Evolutionary conservation across 208 protist species (phyloP).

Genomic region (Herpetomonas tarakana): DNA sequence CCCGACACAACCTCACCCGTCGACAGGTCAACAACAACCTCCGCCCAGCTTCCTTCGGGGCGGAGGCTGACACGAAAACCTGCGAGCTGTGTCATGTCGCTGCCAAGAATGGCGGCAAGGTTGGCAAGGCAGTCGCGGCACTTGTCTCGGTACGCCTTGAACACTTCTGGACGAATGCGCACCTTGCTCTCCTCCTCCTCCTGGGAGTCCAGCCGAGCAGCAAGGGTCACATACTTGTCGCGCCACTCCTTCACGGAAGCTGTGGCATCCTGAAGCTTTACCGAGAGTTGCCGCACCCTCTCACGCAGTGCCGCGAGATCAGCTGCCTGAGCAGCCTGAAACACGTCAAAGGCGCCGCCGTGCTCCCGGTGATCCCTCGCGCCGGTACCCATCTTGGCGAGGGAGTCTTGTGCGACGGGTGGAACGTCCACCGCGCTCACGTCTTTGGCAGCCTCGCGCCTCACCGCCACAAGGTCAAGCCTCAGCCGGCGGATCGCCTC

Average conservation of each 20-base stretch:
- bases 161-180: neutral
- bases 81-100: neutral
- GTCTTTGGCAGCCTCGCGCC: neutral
- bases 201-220: neutral
- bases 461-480: too few species aligned
- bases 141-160: neutral
- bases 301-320: conserved; percentile 19
- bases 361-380: too few species aligned
- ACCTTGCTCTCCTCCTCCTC: neutral
- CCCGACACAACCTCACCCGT: neutral
- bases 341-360: neutral
- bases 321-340: neutral
- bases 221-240: neutral
- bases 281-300: conserved; percentile 8
- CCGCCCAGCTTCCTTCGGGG: neutral
- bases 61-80: neutral
- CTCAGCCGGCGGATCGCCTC: too few species aligned
- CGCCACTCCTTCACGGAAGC: neutral
- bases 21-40: neutral
- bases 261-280: neutral
- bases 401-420: too few species aligned
- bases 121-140: neutral
- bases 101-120: too few species aligned
- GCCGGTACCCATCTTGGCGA: too few species aligned
- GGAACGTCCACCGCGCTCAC: neutral